phyloP scores from a whole-genome alignment of 306 rosid species.

The Cyamopsis tetragonoloba region DNA sequence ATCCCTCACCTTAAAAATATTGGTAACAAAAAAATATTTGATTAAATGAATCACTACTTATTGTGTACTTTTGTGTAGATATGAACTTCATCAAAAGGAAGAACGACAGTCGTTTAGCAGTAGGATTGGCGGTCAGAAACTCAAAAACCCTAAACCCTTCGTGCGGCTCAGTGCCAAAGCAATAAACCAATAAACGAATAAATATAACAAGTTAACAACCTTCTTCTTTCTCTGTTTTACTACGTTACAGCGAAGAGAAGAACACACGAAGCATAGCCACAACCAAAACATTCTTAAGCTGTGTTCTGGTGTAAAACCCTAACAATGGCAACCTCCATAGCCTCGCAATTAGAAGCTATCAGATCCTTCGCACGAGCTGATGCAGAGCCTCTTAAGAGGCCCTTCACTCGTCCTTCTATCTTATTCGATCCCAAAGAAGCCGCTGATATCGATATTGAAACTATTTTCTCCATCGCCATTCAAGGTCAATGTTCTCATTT shows the following conservation, averaged over 20 bases:
- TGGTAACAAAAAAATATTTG: no score
- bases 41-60: no score
- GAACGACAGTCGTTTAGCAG: neutral
- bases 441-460: constrained; percentile 61
- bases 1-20: no score
- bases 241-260: neutral
- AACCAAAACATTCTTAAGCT: neutral
- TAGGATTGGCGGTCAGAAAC: neutral
- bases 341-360: constrained; percentile 58
- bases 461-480: constrained; percentile 47
- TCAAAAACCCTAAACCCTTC: constrained; percentile 29
- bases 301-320: neutral
- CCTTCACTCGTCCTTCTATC: constrained; percentile 79
- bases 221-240: neutral
- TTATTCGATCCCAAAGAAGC: constrained; percentile 77
- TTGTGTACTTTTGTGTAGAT: no score
- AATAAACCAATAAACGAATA: neutral
- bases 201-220: neutral
- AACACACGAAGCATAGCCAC: neutral
- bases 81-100: neutral
- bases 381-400: constrained; percentile 55
- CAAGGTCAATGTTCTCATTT: constrained; percentile 40
- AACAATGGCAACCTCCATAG: constrained; percentile 68
- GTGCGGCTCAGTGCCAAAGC: neutral
- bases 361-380: constrained; percentile 46